Percentiles rank a stretch among this genome's conserved stretches.
These are phyloP conservation scores for Aphanomyces astaci DNA, from an alignment of 352 stramenopile genomes.

Conservation along the genomic window DNA sequence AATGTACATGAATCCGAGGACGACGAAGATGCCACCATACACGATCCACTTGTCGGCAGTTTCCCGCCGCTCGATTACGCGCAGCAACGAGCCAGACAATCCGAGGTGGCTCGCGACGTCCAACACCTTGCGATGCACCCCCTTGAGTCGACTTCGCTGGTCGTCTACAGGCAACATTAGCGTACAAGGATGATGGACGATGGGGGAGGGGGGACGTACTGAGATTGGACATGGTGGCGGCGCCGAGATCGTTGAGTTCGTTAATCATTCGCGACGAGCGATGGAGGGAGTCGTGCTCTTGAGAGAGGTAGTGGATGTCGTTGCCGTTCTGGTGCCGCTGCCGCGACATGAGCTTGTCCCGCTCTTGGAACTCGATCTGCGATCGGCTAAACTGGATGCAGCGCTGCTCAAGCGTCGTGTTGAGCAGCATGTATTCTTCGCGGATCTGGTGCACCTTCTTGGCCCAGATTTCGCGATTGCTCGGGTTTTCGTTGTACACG, in stretches of 20 bases:
- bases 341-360: constrained; percentile 65
- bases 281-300: constrained; percentile 72
- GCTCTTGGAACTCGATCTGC: constrained; percentile 57
- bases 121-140: constrained; percentile 64
- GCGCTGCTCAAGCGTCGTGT: constrained; percentile 65
- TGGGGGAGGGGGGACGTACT: constrained; percentile 36
- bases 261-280: constrained; percentile 74
- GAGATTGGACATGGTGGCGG: constrained; percentile 66
- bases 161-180: constrained; percentile 45
- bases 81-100: constrained; percentile 71
- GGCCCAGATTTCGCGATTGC: constrained; percentile 62
- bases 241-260: constrained; percentile 61
- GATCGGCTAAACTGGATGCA: constrained; percentile 61
- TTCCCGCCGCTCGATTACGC: constrained; percentile 73
- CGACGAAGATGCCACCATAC: constrained; percentile 69
- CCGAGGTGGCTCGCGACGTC: constrained; percentile 80
- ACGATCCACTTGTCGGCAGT: constrained; percentile 83
- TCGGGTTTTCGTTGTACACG: constrained; percentile 35
- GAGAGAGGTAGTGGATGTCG: constrained; percentile 25
- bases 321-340: constrained; percentile 16
- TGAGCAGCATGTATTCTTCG: constrained; percentile 58
- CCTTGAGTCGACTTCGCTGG: constrained; percentile 29
- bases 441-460: constrained; percentile 73
- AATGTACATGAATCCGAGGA: constrained; percentile 68
- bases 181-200: too few relatives aligned